Conservation (phyloP, 805 yeast species). For the Candida ulmi region DNA sequence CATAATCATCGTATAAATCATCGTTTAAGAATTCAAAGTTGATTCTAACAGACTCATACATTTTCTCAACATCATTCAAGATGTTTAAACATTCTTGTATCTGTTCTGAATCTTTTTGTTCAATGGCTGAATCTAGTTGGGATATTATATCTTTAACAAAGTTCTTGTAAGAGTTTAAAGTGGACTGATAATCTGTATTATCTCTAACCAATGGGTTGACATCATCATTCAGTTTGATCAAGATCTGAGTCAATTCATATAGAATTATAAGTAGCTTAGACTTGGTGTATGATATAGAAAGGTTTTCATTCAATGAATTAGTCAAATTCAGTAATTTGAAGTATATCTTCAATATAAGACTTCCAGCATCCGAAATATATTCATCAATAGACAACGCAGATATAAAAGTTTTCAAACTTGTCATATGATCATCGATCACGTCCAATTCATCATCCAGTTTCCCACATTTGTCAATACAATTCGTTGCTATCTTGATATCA, state of each 20-base stretch:
- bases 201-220: conserved; percentile 17
- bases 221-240: conserved; percentile 21
- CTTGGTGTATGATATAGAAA: conserved; percentile 56
- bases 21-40: conserved; percentile 27
- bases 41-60: conserved; percentile 55
- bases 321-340: conserved; percentile 40
- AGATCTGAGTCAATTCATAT: conserved; percentile 45
- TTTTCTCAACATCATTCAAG: conserved; percentile 64
- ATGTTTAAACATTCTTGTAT: conserved; percentile 65
- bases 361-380: conserved; percentile 20
- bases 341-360: conserved; percentile 20
- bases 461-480: conserved; percentile 48
- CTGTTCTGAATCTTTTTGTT: conserved; percentile 46
- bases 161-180: conserved; percentile 45
- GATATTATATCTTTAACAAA: conserved; percentile 54
- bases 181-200: conserved; percentile 32
- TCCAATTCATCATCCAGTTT: conserved; percentile 32
- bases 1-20: conserved; percentile 10
- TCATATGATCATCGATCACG: conserved; percentile 42
- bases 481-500: conserved; percentile 47
- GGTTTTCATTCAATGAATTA: conserved; percentile 43
- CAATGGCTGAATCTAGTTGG: conserved; percentile 52
- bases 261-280: conserved; percentile 62
- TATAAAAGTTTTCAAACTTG: conserved; percentile 39
- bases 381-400: conserved; percentile 12